Conservation (phyloP, 495 filamentous ascomycete genomes). For the Aspergillus heteromorphus region DNA sequence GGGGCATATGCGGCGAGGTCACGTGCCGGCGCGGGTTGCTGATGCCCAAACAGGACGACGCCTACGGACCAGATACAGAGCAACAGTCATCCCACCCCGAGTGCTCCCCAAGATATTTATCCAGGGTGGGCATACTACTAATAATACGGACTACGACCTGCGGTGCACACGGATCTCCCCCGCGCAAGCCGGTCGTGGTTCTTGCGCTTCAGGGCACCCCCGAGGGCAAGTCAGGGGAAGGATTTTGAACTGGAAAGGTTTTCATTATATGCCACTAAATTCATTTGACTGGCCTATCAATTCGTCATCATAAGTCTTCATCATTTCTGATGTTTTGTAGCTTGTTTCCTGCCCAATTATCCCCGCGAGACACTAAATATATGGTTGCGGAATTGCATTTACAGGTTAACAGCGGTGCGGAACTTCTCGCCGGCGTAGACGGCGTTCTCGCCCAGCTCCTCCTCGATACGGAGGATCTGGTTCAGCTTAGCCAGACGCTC, state of each 20-base stretch:
- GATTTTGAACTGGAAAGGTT: conserved; percentile 1
- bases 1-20: neutral
- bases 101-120: too few species aligned
- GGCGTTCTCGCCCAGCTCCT: conserved; percentile 90
- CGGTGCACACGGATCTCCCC: too few species aligned
- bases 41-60: neutral
- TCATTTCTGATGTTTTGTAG: conserved; percentile 3
- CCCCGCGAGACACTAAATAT: neutral
- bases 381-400: conserved; percentile 39
- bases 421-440: conserved; percentile 89
- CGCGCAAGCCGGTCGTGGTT: too few species aligned
- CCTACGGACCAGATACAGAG: too few species aligned
- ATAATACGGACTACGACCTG: neutral
- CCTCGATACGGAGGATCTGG: conserved; percentile 99
- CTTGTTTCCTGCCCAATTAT: conserved; percentile 3
- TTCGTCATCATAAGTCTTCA: conserved; percentile 25
- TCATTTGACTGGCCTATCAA: conserved; percentile 19
- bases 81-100: too few species aligned
- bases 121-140: too few species aligned
- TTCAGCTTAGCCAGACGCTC: conserved; percentile 99
- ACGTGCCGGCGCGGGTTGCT: neutral
- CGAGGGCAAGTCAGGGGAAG: neutral
- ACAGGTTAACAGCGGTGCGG: conserved; percentile 83
- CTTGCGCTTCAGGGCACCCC: neutral
- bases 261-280: conserved; percentile 22